A percentile compares a stretch with the other conserved stretches of the same genome.
These are phyloP conservation scores for Grosmannia huntii DNA, from an alignment of 2,329 filamentous ascomycete species.

Conservation along the genomic window DNA sequence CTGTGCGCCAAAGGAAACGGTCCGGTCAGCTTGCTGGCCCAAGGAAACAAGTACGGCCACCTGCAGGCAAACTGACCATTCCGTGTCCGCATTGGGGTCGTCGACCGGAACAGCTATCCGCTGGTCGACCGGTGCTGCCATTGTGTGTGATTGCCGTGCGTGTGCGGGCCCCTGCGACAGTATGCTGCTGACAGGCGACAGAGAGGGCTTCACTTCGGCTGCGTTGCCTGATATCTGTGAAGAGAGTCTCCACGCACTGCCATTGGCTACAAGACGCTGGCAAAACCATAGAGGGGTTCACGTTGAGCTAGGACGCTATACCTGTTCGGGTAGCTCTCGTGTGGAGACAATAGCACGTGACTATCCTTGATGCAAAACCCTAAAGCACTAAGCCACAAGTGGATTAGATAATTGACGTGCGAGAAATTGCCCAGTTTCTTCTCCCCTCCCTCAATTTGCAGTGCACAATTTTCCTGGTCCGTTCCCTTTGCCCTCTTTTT, in stretches of 20 bases:
- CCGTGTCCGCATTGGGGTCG: conserved; percentile 92
- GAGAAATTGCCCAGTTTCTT: conserved; percentile 15
- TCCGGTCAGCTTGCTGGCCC: background rate
- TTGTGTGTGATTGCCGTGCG: conserved; percentile 16
- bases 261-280: no score
- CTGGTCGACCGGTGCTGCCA: conserved; percentile 51
- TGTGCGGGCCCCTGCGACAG: background rate
- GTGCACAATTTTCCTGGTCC: conserved; percentile 4
- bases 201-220: no score
- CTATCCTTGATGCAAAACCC: conserved; percentile 5
- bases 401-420: conserved; percentile 1
- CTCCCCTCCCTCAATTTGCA: conserved; percentile 28
- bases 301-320: background rate
- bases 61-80: conserved; percentile 57
- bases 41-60: background rate
- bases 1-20: conserved; percentile 30
- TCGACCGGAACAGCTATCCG: conserved; percentile 73
- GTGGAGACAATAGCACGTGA: conserved; percentile 5
- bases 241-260: no score
- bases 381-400: conserved; percentile 9
- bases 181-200: background rate
- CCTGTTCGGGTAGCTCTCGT: conserved; percentile 4
- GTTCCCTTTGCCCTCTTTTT: conserved; percentile 8
- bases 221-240: no score
- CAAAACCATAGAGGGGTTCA: no score